phyloP scores from a whole-genome alignment of 257 asterid genomes.

The Jasminum sambac region DNA sequence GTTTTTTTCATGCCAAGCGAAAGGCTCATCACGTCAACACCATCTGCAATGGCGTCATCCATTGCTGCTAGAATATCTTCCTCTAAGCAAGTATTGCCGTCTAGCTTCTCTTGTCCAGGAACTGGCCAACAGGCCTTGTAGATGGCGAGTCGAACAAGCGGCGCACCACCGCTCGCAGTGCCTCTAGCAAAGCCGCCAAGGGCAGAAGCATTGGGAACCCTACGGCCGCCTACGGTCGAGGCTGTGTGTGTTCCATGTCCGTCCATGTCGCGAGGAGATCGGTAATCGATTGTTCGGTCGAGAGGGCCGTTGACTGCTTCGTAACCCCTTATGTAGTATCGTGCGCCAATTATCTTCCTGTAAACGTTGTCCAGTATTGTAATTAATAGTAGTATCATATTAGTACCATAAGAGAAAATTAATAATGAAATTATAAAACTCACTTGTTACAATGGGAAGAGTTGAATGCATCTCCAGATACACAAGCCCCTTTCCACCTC shows the following conservation, averaged over 20 bases:
- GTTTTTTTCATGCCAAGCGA: constrained; percentile 61
- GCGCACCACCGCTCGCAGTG: constrained; percentile 86
- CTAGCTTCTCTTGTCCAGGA: constrained; percentile 52
- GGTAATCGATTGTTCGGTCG: constrained; percentile 55
- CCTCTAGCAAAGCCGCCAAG: constrained; percentile 84
- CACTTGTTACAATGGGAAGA: constrained; percentile 74
- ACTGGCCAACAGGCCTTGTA: constrained; percentile 92
- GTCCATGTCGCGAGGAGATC: constrained; percentile 84
- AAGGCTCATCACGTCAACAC: constrained; percentile 71
- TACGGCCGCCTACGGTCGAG: constrained; percentile 65
- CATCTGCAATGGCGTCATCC: constrained; percentile 89
- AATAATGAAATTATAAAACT: constrained; percentile 27
- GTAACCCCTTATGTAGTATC: constrained; percentile 77
- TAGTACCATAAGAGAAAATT: neutral
- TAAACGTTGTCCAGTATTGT: neutral
- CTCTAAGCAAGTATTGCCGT: constrained; percentile 69
- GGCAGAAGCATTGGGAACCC: constrained; percentile 47
- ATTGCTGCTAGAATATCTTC: constrained; percentile 91
- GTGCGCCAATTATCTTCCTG: constrained; percentile 88
- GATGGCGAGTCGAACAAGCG: constrained; percentile 72
- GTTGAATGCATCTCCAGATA: constrained; percentile 69
- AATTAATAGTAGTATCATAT: neutral
- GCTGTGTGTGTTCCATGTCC: constrained; percentile 97
- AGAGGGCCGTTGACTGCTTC: constrained; percentile 63
- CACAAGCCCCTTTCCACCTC: constrained; percentile 86